phyloP scores from a whole-genome alignment of 768 basidiomycete genomes.

The Auricularia auricula-judae region DNA sequence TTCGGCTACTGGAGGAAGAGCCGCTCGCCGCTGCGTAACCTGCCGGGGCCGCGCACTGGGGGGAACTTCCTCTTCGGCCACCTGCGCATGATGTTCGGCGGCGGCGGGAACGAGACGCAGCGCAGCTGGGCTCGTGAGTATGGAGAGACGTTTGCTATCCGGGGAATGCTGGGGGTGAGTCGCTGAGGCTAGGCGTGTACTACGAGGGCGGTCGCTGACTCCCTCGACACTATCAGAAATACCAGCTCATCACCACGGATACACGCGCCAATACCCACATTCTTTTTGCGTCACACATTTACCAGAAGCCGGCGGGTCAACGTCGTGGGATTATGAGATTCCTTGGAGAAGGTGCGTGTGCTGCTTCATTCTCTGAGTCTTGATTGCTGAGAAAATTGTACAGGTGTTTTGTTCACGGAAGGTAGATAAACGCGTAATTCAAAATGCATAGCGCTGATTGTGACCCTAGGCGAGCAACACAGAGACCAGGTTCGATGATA shows the following conservation, averaged over 20 bases:
- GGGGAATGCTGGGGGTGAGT: neutral
- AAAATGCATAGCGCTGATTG: too few species aligned
- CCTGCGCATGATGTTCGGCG: neutral
- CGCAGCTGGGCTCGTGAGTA: neutral
- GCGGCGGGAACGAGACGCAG: neutral
- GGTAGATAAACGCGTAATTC: conserved; percentile 12
- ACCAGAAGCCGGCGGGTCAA: conserved; percentile 40
- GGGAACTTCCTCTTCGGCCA: neutral
- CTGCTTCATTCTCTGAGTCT: too few species aligned
- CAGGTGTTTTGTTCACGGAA: conserved; percentile 8
- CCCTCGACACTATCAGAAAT: conserved; percentile 10
- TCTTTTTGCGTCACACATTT: conserved; percentile 42
- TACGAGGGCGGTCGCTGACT: neutral
- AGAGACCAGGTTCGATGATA: neutral
- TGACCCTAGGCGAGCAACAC: neutral
- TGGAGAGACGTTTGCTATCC: neutral
- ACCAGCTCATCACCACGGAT: conserved; percentile 43
- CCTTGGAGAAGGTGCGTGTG: conserved; percentile 21
- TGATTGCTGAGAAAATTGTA: too few species aligned
- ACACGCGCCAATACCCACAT: conserved; percentile 54
- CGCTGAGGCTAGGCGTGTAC: neutral
- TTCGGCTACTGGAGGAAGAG: neutral
- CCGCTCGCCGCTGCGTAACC: conserved; percentile 32
- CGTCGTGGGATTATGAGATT: conserved; percentile 29
- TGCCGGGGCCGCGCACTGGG: conserved; percentile 32